Percentiles rank a stretch among this genome's conserved stretches.
Conservation (phyloP, 225 moss, liverwort and hornwort genomes). For the Neckera pumila region DNA sequence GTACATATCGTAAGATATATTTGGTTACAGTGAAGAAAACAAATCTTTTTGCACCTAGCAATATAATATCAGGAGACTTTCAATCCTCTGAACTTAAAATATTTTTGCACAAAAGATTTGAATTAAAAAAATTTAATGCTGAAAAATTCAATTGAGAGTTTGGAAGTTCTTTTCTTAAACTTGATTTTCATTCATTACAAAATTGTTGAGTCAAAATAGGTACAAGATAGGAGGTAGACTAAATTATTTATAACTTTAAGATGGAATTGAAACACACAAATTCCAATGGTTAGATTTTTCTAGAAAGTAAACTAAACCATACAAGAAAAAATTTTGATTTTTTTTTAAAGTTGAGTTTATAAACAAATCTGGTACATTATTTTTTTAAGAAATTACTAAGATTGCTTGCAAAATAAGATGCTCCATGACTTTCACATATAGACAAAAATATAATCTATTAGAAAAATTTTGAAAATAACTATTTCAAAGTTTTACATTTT, state of each 20-base stretch:
- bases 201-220: background rate
- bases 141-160: rapidly evolving
- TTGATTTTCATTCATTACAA: background rate
- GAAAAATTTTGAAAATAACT: too few relatives aligned
- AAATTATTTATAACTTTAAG: background rate
- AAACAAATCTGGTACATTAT: too few relatives aligned
- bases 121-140: background rate
- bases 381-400: too few relatives aligned
- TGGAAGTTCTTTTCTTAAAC: background rate
- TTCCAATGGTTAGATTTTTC: background rate
- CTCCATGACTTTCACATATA: too few relatives aligned
- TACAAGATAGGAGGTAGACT: background rate
- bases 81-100: background rate
- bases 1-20: too few relatives aligned
- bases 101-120: background rate
- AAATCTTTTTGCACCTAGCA: background rate
- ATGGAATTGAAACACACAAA: background rate
- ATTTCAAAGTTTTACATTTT: too few relatives aligned
- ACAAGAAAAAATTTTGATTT: too few relatives aligned
- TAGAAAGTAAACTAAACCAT: too few relatives aligned
- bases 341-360: too few relatives aligned
- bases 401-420: too few relatives aligned
- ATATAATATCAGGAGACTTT: background rate
- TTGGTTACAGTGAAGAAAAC: background rate
- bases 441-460: too few relatives aligned